Conservation (phyloP, 805 yeast species). For the Saccharomycopsis amapae region DNA sequence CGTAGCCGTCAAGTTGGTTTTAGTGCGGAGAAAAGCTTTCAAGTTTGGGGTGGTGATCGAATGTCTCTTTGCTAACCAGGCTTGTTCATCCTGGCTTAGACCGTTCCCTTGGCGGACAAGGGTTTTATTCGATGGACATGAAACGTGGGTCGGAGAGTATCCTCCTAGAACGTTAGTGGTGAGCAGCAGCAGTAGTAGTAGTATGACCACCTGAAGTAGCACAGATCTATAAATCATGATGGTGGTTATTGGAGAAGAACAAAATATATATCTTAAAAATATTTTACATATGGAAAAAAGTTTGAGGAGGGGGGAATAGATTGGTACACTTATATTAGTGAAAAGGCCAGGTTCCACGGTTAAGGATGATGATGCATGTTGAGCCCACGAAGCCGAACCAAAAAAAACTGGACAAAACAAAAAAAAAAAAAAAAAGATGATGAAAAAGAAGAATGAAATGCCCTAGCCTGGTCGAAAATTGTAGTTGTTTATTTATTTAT, state of each 20-base stretch:
- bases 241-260: too few relatives aligned
- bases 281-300: too few relatives aligned
- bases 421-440: neutral
- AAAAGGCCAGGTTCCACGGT: neutral
- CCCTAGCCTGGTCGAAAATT: neutral
- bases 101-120: slow-evolving; percentile 41
- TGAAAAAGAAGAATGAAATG: neutral
- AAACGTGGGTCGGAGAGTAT: neutral
- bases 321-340: neutral
- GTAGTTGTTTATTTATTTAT: neutral
- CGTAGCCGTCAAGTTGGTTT: neutral
- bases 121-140: neutral
- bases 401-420: neutral
- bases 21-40: neutral
- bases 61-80: neutral
- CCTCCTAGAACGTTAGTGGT: neutral
- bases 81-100: slow-evolving; percentile 30
- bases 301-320: neutral
- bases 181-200: neutral
- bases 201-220: neutral
- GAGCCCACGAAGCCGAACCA: neutral
- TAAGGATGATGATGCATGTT: neutral
- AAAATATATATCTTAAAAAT: too few relatives aligned
- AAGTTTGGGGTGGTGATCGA: neutral
- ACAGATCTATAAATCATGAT: too few relatives aligned